Percentiles rank a stretch among this genome's conserved stretches.
Evolutionary conservation across 83 land plant genomes (phyloP).

Genomic region (Picea mariana): DNA sequence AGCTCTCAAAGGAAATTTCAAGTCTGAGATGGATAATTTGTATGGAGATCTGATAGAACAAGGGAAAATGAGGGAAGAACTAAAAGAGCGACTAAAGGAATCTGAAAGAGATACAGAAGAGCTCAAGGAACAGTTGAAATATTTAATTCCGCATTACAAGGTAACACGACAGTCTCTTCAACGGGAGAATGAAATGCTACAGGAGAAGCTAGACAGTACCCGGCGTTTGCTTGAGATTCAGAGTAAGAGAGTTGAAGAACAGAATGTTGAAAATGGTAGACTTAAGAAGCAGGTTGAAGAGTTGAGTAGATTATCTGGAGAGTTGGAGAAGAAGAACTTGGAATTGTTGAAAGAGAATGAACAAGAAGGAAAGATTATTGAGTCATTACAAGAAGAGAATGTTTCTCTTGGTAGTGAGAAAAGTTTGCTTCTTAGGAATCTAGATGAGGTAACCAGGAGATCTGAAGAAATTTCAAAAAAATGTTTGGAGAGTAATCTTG

Average conservation of each 20-base stretch:
- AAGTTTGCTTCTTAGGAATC: not conserved
- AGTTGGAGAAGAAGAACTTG: not conserved
- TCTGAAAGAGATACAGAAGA: too few species aligned
- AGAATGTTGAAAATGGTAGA: not conserved
- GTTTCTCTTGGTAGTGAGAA: not conserved
- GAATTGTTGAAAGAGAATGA: not conserved
- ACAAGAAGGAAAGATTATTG: not conserved
- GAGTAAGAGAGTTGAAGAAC: too few species aligned
- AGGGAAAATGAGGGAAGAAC: too few species aligned
- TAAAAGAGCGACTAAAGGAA: too few species aligned
- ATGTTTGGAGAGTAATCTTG: not conserved
- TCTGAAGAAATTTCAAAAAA: not conserved
- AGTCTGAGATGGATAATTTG: too few species aligned
- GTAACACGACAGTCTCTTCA: too few species aligned
- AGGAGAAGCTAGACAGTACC: too few species aligned
- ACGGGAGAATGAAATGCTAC: too few species aligned
- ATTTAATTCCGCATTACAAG: too few species aligned
- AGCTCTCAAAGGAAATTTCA: too few species aligned
- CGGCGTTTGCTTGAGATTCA: constrained; percentile 37
- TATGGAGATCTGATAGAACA: too few species aligned
- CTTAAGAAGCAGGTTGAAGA: not conserved
- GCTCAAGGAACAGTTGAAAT: too few species aligned
- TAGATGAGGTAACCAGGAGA: not conserved
- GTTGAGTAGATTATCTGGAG: not conserved
- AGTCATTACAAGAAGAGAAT: not conserved